These are phyloP conservation scores for Bryoglossum gracile DNA, from an alignment of 495 filamentous ascomycete species.

Conservation along the genomic window DNA sequence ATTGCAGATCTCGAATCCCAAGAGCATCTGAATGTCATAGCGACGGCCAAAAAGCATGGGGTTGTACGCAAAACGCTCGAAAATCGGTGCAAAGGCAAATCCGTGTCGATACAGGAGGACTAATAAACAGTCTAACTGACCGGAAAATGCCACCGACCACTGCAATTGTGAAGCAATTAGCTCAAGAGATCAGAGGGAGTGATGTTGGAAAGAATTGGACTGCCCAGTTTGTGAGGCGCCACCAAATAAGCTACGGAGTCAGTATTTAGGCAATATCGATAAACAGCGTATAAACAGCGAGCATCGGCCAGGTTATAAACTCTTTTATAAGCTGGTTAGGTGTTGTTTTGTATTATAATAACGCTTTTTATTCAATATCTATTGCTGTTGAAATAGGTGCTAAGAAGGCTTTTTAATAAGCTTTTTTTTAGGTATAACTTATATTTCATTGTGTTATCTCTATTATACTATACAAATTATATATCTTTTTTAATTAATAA, in stretches of 20 bases:
- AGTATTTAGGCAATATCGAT: slow-evolving; percentile 3
- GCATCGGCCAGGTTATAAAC: not conserved
- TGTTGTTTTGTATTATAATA: not conserved
- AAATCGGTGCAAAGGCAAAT: slow-evolving; percentile 3
- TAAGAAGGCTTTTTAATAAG: too few species aligned
- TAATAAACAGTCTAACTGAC: slow-evolving; percentile 1
- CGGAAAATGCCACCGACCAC: not conserved
- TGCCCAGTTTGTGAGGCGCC: not conserved
- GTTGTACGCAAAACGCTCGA: slow-evolving; percentile 3
- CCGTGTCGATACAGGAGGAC: not conserved
- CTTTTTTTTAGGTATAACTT: too few species aligned
- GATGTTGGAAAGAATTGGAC: not conserved
- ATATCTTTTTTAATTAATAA: too few species aligned
- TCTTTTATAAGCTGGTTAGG: not conserved
- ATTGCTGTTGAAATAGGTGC: too few species aligned
- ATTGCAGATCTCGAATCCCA: slow-evolving; percentile 2
- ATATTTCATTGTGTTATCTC: too few species aligned
- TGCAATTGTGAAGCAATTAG: slow-evolving; percentile 4
- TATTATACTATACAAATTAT: not conserved
- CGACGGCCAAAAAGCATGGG: slow-evolving; percentile 2
- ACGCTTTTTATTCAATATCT: too few species aligned
- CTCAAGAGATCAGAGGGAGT: slow-evolving; percentile 1
- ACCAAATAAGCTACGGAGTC: not conserved
- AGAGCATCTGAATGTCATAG: not conserved
- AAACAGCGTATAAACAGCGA: slow-evolving; percentile 1